A percentile compares a stretch with the other conserved stretches of the same genome.
phyloP scores from a whole-genome alignment of 2,329 filamentous ascomycete species.

The Ustulina deusta region DNA sequence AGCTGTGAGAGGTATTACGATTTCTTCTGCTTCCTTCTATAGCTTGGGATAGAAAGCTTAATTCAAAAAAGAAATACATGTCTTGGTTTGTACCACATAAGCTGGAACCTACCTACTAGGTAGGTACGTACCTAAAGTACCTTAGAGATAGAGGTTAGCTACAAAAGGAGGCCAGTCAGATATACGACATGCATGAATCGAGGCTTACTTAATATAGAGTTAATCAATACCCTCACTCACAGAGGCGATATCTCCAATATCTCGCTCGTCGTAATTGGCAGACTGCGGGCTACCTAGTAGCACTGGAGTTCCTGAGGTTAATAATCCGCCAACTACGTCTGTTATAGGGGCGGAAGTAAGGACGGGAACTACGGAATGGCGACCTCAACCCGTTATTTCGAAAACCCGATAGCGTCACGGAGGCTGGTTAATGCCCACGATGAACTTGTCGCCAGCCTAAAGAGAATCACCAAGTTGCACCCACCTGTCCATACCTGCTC shows the following conservation, averaged over 20 bases:
- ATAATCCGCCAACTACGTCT: not conserved
- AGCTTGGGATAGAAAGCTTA: not conserved
- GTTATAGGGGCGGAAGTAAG: not conserved
- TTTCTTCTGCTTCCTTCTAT: not conserved
- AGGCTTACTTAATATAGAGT: slow-evolving; percentile 26
- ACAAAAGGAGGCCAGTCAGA: not conserved
- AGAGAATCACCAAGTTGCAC: slow-evolving; percentile 40
- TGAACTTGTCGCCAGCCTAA: slow-evolving; percentile 45
- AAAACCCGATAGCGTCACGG: slow-evolving; percentile 34
- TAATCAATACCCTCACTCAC: too few species aligned
- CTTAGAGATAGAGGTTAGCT: too few species aligned
- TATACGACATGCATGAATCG: slow-evolving; percentile 14
- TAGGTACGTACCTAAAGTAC: too few species aligned
- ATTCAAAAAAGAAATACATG: not conserved
- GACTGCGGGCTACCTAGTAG: not conserved
- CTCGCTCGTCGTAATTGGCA: not conserved
- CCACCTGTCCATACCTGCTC: slow-evolving; percentile 48
- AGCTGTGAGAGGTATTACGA: not conserved
- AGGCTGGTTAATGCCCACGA: slow-evolving; percentile 32
- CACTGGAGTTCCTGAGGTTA: slow-evolving; percentile 15
- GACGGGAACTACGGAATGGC: slow-evolving; percentile 25
- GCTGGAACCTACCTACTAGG: not conserved
- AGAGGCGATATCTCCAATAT: too few species aligned
- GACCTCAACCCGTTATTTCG: slow-evolving; percentile 38
- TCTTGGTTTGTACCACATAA: not conserved